Evolutionary conservation across 257 asterid species (phyloP).

Genomic region (Penstemon eatonii): DNA sequence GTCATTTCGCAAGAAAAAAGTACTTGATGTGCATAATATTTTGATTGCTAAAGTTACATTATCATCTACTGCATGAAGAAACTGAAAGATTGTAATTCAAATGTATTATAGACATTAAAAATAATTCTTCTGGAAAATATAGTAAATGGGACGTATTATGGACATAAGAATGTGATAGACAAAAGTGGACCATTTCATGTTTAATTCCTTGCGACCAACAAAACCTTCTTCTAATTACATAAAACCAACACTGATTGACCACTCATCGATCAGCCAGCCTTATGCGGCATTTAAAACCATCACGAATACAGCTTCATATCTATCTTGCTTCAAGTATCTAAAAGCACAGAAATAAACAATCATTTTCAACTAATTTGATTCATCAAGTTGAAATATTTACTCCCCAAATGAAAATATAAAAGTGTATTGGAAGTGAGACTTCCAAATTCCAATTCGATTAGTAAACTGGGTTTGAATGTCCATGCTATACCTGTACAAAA

Average conservation of each 20-base stretch:
- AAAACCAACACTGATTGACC: background rate
- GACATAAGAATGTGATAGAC: conserved; percentile 24
- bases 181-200: background rate
- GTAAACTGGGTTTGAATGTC: conserved; percentile 8
- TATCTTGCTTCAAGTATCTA: conserved; percentile 34
- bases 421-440: background rate
- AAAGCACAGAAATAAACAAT: conserved; percentile 7
- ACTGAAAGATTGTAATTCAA: no score
- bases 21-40: no score
- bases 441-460: conserved; percentile 2
- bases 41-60: no score
- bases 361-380: conserved; percentile 1
- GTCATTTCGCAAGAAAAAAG: no score
- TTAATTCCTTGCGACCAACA: background rate
- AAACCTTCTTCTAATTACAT: background rate
- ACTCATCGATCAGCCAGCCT: conserved; percentile 15
- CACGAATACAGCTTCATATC: conserved; percentile 21
- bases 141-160: conserved; percentile 16
- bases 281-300: background rate
- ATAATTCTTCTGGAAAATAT: background rate
- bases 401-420: background rate
- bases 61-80: no score
- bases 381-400: conserved; percentile 1
- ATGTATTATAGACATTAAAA: background rate
- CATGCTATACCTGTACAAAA: conserved; percentile 38